Base-by-base conservation (phyloP, 192 early-diverging fungal species). In the Umbelopsis isabellina region DNA sequence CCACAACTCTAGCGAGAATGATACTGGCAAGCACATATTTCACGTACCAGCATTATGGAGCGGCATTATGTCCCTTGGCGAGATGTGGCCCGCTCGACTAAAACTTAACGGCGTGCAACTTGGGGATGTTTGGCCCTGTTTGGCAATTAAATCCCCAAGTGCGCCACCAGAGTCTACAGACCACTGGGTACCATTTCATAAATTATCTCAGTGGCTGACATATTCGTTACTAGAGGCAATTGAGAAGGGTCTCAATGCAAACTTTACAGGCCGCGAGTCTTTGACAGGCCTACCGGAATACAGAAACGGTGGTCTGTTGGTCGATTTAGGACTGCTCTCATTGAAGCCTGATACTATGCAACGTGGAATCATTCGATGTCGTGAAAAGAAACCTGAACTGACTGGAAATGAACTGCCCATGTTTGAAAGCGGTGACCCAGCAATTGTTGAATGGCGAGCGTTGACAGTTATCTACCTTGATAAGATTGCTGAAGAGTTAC, bases 201-300 rank as follows among this genome's bases (percentile, higher is more conserved):
- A 98, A 70, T 85, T 98, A 50, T 94, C 94, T 7, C 96, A 98
- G 76, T 98, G 96, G 96, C 89, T 98, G 46, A 93, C 94, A 1
- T 97, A 96, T 81, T 96, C 94, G 3, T 83, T 97, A 46, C 85
- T 95, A 79, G 96, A 97, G 49, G 87, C 92, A 5, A 73, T 97
- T 16, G 81, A 84, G 22, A 47, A 61, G 33, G 27, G 75, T n/a
- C n/a, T 80, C 11, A 69, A 67, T 25, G 65, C 84, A 30, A 78
- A 55, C 4, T 76, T 92, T 48, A 73, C 77, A 8, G 90, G 89
- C 15, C 70, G 86, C 8, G 88, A 91, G 37, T 58, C 76, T 8
- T 84, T 98, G 75, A 98, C 96, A 2, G 96, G 96, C 8, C 79
- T 98, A 44, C 89, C 92, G 30, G 92, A 93, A 76, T 94, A 93